Evolutionary conservation across 1,284 basidiomycete species (phyloP), one percentile per base, ranked within the genome.

Genomic region (Malassezia globosa): DNA sequence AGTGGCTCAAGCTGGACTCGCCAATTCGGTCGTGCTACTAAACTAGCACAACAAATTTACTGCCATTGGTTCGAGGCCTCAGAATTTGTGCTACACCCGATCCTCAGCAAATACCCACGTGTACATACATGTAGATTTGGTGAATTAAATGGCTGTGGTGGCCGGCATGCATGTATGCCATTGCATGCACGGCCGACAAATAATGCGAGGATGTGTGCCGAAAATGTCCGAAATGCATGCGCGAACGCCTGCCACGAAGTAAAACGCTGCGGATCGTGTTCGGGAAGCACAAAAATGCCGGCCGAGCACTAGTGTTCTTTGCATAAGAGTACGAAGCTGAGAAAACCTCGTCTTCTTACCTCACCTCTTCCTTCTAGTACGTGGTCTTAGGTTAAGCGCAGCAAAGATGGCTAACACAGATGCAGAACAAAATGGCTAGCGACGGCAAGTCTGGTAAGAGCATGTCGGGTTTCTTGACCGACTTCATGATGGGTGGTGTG

Each of bases 401-500:
- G 11, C 18, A 34, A 5, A 21, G n/a, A 6, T 16, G 8, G 10
- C 31, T 43, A 34, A 43, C 29, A 35, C 23, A 7, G 16, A n/a
- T 29, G 10, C 16, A 41, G 39, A 41, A 41, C 39, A 43, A 43
- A 43, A 43, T 43, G 41, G 41, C 41, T 25, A 33, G 41, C 35
- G 41, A 43, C 31, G 27, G 26, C 19, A 41, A 41, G 39, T 24
- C 41, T 35, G 31, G 21, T 45, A 64, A 59, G 63, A 51, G 58
- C 51, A 37, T 48, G 39, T 49, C 46, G 46, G 62, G 63, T 47
- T 67, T 69, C 64, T 55, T 59, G 55, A 64, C 65, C 42, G 63
- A 66, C 47, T 68, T 66, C 60, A 55, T 68, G 59, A 70, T 69
- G 67, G 68, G 68, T 54, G 68, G 68, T 71, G 60, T 69, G 37